Percentiles rank a stretch among this genome's conserved stretches.
These are phyloP conservation scores for Geosmithia putterillii DNA, from an alignment of 2,329 filamentous ascomycete genomes.

Conservation along the genomic window DNA sequence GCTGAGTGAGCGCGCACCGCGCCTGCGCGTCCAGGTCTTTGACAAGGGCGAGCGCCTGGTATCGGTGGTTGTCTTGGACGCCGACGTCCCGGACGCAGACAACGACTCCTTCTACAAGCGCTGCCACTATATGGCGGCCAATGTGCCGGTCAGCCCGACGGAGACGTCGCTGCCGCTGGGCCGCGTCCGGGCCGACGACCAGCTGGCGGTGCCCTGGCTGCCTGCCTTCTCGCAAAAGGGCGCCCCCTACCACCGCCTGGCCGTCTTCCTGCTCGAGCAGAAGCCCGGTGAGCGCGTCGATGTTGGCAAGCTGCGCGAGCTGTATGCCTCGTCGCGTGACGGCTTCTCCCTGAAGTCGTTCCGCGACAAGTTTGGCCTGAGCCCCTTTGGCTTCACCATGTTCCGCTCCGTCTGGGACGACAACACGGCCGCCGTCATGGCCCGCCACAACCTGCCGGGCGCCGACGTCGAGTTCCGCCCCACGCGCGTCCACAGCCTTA, in stretches of 20 bases:
- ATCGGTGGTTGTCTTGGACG: constrained; percentile 75
- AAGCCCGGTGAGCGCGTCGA: constrained; percentile 46
- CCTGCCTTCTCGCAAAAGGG: constrained; percentile 84
- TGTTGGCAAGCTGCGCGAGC: constrained; percentile 39
- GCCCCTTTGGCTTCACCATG: constrained; percentile 69
- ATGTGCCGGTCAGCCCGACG: constrained; percentile 39
- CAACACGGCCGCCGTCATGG: constrained; percentile 77
- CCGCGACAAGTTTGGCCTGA: constrained; percentile 54
- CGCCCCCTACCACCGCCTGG: constrained; percentile 78
- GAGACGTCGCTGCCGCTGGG: constrained; percentile 52
- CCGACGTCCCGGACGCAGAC: constrained; percentile 74
- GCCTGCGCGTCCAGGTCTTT: constrained; percentile 75
- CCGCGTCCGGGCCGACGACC: constrained; percentile 43
- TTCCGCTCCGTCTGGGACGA: constrained; percentile 91
- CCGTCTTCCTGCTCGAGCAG: constrained; percentile 76
- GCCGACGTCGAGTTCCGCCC: constrained; percentile 76
- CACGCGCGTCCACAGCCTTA: constrained; percentile 59
- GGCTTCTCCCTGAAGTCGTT: constrained; percentile 67
- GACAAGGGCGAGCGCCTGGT: constrained; percentile 70
- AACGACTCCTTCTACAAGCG: constrained; percentile 66
- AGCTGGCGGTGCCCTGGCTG: constrained; percentile 70
- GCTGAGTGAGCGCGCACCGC: constrained; percentile 61
- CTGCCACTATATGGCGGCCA: constrained; percentile 76
- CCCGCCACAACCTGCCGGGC: constrained; percentile 59
- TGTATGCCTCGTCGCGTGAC: constrained; percentile 38